Percentiles rank a stretch among this genome's conserved stretches.
Conservation (phyloP, 2,329 filamentous ascomycete species). For the Pseudopyricularia cyperi region DNA sequence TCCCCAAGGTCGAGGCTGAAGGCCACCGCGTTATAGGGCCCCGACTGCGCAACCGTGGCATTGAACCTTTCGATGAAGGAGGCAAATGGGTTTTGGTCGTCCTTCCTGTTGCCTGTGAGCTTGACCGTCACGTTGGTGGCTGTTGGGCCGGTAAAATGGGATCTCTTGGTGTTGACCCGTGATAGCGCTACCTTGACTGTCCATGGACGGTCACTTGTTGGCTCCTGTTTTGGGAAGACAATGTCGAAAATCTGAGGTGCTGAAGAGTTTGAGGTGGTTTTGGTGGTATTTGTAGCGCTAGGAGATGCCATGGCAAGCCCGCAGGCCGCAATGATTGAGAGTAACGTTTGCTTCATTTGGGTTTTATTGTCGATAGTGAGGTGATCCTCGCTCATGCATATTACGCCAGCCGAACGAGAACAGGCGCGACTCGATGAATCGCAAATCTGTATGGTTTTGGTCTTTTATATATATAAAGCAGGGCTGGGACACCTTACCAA, state of each 20-base stretch:
- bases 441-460: too few species aligned
- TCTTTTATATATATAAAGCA: too few species aligned
- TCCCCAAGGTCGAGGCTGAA: neutral
- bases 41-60: neutral
- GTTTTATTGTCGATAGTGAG: neutral
- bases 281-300: neutral
- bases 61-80: neutral
- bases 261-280: neutral
- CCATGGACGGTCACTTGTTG: neutral
- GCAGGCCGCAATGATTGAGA: neutral
- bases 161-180: neutral
- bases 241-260: neutral
- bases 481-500: too few species aligned
- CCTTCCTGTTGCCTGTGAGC: neutral
- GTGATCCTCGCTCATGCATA: too few species aligned
- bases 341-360: neutral
- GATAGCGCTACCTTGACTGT: neutral
- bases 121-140: neutral
- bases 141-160: neutral
- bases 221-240: neutral
- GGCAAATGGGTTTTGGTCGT: neutral
- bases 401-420: too few species aligned
- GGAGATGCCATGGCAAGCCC: neutral
- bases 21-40: neutral
- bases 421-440: too few species aligned